Base-by-base conservation (phyloP, 169 alveolate genomes). In the Plasmodium relictum region DNA sequence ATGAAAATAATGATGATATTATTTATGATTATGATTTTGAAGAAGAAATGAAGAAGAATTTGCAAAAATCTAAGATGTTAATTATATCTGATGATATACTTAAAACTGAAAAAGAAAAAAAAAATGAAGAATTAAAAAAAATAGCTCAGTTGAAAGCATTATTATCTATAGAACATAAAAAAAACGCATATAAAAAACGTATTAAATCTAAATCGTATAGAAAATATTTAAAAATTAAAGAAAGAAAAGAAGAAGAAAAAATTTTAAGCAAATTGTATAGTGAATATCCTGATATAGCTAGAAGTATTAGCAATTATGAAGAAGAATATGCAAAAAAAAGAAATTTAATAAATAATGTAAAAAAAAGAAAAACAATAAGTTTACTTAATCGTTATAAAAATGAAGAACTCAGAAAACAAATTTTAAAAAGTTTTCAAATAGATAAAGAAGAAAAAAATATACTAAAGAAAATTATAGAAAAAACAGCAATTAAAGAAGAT, bases 251-350 rank as follows among this genome's bases (percentile, higher is more conserved):
- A 71, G 83, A 80, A 45, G 83, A 65, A 39, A 66, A 68, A 68
- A 80, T 80, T 7, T 39, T 58, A 24, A 65, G 54, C 6, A 45
- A 80, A 26, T 41, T 80, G 66, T 59, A 80, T 59, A 3, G n/a
- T 2, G 85, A 66, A 16, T 48, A 65, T 54, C 90, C 90, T 10
- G 74, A 80, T 9, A 0, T 80, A 62, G 83, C 80, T 31, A 42
- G 22, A 37, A 26, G 39, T 39, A 42, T 80, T 2, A 59, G 45
- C 0, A 48, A 54, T 37, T 80, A 66, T 80, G 90, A 80, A 18
- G 20, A 80, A n/a, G 90, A 80, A 71, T 80, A 80, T 70, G 90
- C 90, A 10, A 22, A 80, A 61, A 80, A 80, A 59, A 80, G 90
- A 70, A 65, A 80, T 70, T 2, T 80, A 37, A 68, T 65, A 80